These are phyloP conservation scores for Leptographium lundbergii DNA, from an alignment of 2,329 filamentous ascomycete species.

Conservation along the genomic window DNA sequence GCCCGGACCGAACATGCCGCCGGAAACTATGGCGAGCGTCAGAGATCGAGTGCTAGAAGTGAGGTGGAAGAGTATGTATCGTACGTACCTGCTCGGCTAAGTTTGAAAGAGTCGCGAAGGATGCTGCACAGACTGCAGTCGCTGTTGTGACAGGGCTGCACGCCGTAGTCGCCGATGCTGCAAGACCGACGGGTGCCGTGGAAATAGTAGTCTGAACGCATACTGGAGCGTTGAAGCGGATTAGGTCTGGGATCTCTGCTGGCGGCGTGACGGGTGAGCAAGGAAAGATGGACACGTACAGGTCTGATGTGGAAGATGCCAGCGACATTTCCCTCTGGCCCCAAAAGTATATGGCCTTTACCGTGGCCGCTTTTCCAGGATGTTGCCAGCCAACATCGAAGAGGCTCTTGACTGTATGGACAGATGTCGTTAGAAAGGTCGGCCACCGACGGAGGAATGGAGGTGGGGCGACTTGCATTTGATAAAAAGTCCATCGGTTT, in stretches of 20 bases:
- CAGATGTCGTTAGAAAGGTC: background rate
- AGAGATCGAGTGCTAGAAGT: background rate
- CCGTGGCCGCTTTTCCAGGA: background rate
- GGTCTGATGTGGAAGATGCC: no score
- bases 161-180: background rate
- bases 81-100: background rate
- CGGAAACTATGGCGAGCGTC: background rate
- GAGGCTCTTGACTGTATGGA: background rate
- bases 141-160: background rate
- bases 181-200: slow-evolving; percentile 4
- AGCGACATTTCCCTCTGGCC: background rate
- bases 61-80: no score
- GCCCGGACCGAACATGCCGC: background rate
- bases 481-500: background rate
- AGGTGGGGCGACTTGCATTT: background rate
- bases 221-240: background rate
- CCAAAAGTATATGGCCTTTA: background rate
- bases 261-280: background rate
- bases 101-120: background rate
- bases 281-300: background rate
- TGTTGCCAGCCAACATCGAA: background rate
- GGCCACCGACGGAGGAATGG: background rate
- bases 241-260: background rate
- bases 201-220: background rate
- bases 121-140: background rate